Conservation (phyloP, 2,329 filamentous ascomycete genomes). For the Akanthomyces muscarius region DNA sequence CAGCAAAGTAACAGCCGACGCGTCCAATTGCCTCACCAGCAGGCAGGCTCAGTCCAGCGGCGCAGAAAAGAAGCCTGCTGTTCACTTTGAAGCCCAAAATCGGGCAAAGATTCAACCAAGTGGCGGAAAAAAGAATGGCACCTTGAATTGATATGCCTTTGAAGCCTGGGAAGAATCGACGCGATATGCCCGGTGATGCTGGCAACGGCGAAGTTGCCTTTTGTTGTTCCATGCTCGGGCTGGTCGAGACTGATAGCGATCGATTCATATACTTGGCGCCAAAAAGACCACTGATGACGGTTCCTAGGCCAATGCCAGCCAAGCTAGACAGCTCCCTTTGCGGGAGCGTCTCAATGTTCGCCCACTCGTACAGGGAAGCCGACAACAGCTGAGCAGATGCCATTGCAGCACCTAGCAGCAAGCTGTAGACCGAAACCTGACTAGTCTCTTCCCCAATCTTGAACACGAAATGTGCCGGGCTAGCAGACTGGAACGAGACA, state of each 20-base stretch:
- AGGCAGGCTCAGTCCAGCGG: slow-evolving; percentile 1
- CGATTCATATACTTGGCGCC: slow-evolving; percentile 8
- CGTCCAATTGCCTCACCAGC: slow-evolving; percentile 16
- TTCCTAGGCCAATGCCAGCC: neutral
- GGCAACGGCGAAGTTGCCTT: neutral
- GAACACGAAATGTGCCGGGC: neutral
- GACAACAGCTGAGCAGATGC: neutral
- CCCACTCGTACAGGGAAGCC: neutral
- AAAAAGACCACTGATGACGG: neutral
- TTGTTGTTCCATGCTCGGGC: neutral
- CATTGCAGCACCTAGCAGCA: slow-evolving; percentile 8
- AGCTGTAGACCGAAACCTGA: slow-evolving; percentile 9
- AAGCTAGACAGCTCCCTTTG: neutral
- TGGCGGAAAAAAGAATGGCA: slow-evolving; percentile 2
- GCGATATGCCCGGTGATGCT: neutral
- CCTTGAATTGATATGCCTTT: slow-evolving; percentile 18
- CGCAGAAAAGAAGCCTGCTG: neutral
- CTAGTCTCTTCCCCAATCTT: neutral
- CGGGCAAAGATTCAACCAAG: neutral
- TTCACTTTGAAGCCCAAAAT: neutral
- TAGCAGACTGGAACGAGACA: neutral
- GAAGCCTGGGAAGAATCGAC: slow-evolving; percentile 3
- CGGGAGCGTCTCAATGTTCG: neutral
- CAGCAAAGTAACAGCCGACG: slow-evolving; percentile 16
- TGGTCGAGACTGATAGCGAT: neutral